phyloP scores from a whole-genome alignment of 257 asterid species.

The Marsdenia floribunda region DNA sequence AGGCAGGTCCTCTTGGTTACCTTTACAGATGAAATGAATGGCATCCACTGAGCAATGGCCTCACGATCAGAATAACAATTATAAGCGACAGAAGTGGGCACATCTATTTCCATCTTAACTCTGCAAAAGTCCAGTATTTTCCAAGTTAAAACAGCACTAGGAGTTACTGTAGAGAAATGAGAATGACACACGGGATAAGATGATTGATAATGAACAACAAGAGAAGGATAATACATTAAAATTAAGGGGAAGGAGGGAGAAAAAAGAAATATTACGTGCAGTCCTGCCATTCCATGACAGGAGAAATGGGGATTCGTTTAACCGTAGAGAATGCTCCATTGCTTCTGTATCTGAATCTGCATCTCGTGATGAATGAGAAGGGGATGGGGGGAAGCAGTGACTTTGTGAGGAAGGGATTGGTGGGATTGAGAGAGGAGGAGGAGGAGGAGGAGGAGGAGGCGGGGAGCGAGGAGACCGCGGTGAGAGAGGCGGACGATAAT shows the following conservation, averaged over 20 bases:
- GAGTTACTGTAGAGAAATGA: too few relatives aligned
- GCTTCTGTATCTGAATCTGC: conserved; percentile 13
- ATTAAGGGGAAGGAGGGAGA: not conserved
- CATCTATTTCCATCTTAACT: conserved; percentile 75
- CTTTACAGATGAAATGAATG: conserved; percentile 86
- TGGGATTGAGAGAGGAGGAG: not conserved
- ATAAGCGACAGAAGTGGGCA: conserved; percentile 85
- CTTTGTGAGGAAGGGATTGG: conserved; percentile 7
- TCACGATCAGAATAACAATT: conserved; percentile 82
- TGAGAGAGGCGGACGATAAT: not conserved
- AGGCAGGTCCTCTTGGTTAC: conserved; percentile 19
- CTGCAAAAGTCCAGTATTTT: conserved; percentile 32
- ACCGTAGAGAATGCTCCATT: conserved; percentile 21
- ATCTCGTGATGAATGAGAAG: conserved; percentile 24
- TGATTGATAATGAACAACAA: too few relatives aligned
- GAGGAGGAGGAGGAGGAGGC: conserved; percentile 6
- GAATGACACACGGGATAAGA: too few relatives aligned
- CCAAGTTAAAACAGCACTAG: not conserved
- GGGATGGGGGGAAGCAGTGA: conserved; percentile 18
- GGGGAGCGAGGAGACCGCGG: not conserved
- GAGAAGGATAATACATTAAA: not conserved
- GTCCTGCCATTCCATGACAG: conserved; percentile 89
- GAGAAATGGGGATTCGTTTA: conserved; percentile 30
- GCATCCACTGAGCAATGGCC: conserved; percentile 95
- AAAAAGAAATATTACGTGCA: conserved; percentile 50